Base-by-base conservation (phyloP, 768 basidiomycete species). In the Phaeotremella skinneri region DNA sequence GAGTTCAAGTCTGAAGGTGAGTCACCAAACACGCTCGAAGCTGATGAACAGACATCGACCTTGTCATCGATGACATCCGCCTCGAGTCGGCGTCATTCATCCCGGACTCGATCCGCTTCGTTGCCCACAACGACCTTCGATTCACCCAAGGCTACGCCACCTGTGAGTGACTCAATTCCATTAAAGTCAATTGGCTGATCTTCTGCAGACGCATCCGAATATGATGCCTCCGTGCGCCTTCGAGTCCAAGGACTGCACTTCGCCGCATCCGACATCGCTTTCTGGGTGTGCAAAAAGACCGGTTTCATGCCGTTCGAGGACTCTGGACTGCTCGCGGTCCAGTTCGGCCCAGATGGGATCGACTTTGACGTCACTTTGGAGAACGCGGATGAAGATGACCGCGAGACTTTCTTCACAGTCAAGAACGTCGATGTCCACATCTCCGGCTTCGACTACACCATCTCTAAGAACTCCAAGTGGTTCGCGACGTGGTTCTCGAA, bases 371-470 rank as follows among this genome's bases (percentile, higher is more conserved):
- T 80, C 56, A 74, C 71, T 5, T 64, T 80, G 42, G 77, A 78
- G 70, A 79, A 79, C 64, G 79, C 79, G 32, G 63, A 67, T 49
- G 76, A 76, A 52, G 68, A 72, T 3, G 77, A 79, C 63, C 61
- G 71, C 39, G 78, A 80, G 74, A 69, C 76, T 2, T 80, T 78
- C 77, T 80, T 80, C 69, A 72, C 68, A 55, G 76, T 80, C 70
- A 78, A 78, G 67, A 67, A 74, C 34, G 76, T 77, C 41, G 58
- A 71, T 25, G 75, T 78, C 56, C 66, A 66, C 52, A 68, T 78
- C 52, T 58, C 66, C 17, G 75, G 68, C 37, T 76, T 78, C 61
- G 76, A 78, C 64, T 74, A 74, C 64, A 47, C 64, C 34, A 61
- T 78, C 58, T 71, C 67, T 51, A 68, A 73, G 62, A 78, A 78